Evolutionary conservation across 202 grass and related monocot species (phyloP), one percentile per base, ranked within the genome.

Genomic region (Zoysia matrella): DNA sequence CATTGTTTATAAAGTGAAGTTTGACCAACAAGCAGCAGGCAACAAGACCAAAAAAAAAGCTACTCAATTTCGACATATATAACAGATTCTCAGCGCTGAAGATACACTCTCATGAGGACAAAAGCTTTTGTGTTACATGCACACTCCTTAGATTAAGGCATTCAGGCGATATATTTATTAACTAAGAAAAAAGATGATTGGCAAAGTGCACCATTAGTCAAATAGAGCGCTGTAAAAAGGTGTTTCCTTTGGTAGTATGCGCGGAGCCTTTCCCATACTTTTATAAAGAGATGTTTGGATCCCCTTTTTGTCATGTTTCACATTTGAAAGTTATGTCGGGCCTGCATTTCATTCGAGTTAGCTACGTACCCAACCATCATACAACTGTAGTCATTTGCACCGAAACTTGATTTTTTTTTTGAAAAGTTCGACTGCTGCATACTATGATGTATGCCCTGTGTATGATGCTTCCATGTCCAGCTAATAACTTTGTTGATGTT

Each of bases 131-230:
- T 30, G 58, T 67, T 83, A 67, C 67, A 64, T 64, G 36, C 39
- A 83, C 58, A 72, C 45, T 84, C 83, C 83, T 69, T 74, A 79
- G 82, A 79, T 90, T 73, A 89, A 74, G 81, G 86, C 60, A 73
- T 72, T 83, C 52, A 75, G 69, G 77, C 48, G 53, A 73, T 45
- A 53, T 45, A 72, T 77, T 89, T 18, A 56, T 86, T 89, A 64
- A 62, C 51, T 79, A 74, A 82, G 70, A 62, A 76, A 69, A 80
- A 77, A 11, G 46, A 89, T 73, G 74, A 86, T 82, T 73, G 72
- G 44, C 41, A 85, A 89, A 80, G 74, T 79, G 78, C 14, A 57
- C 36, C 74, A 91, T 83, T 92, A 92, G 87, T 94, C 92, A 94
- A 94, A 90, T 88, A 76, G 51, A 55, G 18, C 72, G 65, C 74